These are phyloP conservation scores for Globisporangium recalcitrans DNA, from an alignment of 352 stramenopile species.

Conservation along the genomic window DNA sequence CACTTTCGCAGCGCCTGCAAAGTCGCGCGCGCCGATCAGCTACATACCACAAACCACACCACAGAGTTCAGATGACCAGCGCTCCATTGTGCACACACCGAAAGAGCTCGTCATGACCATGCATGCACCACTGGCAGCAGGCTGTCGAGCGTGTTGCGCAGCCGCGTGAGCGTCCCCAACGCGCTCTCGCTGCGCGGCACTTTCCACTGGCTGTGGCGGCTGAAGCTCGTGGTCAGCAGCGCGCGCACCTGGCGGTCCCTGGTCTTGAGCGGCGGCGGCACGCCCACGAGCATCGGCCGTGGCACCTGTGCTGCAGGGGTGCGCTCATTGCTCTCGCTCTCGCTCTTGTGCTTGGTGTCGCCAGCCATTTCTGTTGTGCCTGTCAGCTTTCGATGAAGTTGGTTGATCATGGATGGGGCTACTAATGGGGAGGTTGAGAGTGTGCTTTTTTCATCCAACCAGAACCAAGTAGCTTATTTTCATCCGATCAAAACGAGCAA, in stretches of 20 bases:
- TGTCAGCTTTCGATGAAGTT: no score
- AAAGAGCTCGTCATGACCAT: no score
- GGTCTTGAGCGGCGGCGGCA: conserved; percentile 20
- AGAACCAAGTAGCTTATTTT: no score
- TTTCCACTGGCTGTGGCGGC: conserved; percentile 62
- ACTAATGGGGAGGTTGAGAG: no score
- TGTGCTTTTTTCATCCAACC: no score
- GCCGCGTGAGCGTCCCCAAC: conserved; percentile 20
- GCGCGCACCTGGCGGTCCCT: conserved; percentile 35
- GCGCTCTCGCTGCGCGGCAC: conserved; percentile 15
- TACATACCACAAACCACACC: conserved; percentile 15
- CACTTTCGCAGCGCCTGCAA: conserved; percentile 56
- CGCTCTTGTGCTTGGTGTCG: not conserved
- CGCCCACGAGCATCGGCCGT: conserved; percentile 23
- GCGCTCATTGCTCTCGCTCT: not conserved
- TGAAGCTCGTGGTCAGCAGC: conserved; percentile 25
- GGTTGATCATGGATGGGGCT: no score
- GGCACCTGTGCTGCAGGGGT: not conserved
- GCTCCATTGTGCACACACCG: no score
- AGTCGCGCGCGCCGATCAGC: conserved; percentile 68
- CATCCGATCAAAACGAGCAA: no score
- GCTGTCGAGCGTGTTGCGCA: conserved; percentile 42
- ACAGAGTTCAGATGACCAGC: not conserved
- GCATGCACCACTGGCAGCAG: conserved; percentile 38
- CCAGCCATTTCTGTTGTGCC: conserved; percentile 7